phyloP scores from a whole-genome alignment of 1,284 basidiomycete genomes.

The Cutaneotrichosporon cavernicola region DNA sequence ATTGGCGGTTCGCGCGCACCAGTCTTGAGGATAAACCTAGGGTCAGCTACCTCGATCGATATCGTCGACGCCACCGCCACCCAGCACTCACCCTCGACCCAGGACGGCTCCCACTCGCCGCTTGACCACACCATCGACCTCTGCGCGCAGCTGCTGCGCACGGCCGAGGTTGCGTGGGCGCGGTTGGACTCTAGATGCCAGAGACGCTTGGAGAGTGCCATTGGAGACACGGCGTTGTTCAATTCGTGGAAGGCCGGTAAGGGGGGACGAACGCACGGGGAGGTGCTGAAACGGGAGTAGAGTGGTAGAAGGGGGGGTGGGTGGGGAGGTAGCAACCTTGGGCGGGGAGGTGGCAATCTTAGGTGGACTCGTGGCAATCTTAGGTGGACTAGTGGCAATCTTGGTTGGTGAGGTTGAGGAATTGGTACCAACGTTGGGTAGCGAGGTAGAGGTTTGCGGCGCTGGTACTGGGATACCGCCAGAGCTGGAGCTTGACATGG shows the following conservation, averaged over 20 bases:
- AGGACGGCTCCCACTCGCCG: constrained; percentile 83
- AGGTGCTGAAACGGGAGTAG: constrained; percentile 9
- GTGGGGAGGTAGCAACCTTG: background rate
- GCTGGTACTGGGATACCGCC: background rate
- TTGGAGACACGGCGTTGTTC: background rate
- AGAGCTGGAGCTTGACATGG: background rate
- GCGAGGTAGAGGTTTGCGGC: background rate
- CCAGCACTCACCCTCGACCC: constrained; percentile 60
- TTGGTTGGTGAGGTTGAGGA: background rate
- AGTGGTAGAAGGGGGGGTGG: background rate
- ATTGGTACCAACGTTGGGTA: background rate
- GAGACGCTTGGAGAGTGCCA: background rate
- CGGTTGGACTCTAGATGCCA: background rate
- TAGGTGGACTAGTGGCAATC: background rate
- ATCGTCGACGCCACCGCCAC: background rate
- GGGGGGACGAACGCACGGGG: constrained; percentile 19
- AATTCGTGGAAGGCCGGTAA: constrained; percentile 1
- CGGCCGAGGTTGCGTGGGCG: constrained; percentile 31
- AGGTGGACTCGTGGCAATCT: background rate
- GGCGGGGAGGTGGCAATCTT: constrained; percentile 1
- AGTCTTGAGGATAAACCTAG: constrained; percentile 81
- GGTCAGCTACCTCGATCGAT: constrained; percentile 8
- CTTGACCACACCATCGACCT: constrained; percentile 68
- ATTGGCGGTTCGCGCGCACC: constrained; percentile 39
- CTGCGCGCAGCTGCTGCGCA: constrained; percentile 40